phyloP scores from a whole-genome alignment of 2,329 filamentous ascomycete species.

The Rutstroemia sp. region DNA sequence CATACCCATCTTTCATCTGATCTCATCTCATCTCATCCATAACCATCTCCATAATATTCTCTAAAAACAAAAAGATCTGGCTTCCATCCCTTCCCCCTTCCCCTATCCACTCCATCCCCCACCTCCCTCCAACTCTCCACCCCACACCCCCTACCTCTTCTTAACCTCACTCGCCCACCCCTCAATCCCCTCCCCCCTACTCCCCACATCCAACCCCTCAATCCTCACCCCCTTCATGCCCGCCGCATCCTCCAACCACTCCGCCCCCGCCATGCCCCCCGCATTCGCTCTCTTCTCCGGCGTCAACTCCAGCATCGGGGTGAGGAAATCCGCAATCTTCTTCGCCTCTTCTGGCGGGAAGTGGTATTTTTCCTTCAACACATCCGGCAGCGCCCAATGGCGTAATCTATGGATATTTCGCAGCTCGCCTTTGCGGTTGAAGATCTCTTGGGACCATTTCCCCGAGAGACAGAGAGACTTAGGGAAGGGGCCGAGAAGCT shows the following conservation, averaged over 20 bases:
- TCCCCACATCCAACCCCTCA: slow-evolving; percentile 67
- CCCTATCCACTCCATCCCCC: neutral
- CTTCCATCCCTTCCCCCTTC: neutral
- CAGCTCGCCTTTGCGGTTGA: slow-evolving; percentile 94
- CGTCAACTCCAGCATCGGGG: slow-evolving; percentile 83
- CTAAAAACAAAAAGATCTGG: neutral
- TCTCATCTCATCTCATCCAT: too few relatives aligned
- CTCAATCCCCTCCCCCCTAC: slow-evolving; percentile 83
- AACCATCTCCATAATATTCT: too few relatives aligned
- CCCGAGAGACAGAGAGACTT: slow-evolving; percentile 86
- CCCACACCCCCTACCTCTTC: slow-evolving; percentile 35
- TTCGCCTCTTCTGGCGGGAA: slow-evolving; percentile 77
- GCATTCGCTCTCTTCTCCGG: slow-evolving; percentile 90
- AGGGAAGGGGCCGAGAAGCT: slow-evolving; percentile 87
- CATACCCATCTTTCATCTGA: too few relatives aligned
- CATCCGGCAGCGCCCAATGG: slow-evolving; percentile 91
- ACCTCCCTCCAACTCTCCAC: neutral
- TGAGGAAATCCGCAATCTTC: slow-evolving; percentile 72
- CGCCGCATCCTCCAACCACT: slow-evolving; percentile 75
- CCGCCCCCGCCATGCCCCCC: slow-evolving; percentile 84
- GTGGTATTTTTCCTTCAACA: slow-evolving; percentile 94
- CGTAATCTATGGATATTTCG: slow-evolving; percentile 94
- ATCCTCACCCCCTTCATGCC: slow-evolving; percentile 81
- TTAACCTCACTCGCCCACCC: slow-evolving; percentile 89
- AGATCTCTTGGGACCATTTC: slow-evolving; percentile 98